These are phyloP conservation scores for Zizania palustris DNA, from an alignment of 202 grass and related monocot species.

Conservation along the genomic window DNA sequence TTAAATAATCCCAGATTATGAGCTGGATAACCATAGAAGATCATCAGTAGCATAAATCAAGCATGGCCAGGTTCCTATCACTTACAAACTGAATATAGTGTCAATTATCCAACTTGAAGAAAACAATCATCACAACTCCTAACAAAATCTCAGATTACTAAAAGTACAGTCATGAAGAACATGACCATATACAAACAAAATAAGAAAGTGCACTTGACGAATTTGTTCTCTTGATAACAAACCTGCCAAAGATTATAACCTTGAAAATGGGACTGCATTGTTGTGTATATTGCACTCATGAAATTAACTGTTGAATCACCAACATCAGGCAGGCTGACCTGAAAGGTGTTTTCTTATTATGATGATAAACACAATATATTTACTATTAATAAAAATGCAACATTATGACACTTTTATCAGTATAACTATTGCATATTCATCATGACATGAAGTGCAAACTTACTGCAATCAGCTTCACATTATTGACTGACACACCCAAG, in stretches of 20 bases:
- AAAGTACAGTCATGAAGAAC: slow-evolving; percentile 7
- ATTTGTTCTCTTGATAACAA: slow-evolving; percentile 33
- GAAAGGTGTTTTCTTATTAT: slow-evolving; percentile 40
- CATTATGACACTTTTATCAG: slow-evolving; percentile 23
- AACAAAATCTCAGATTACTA: not conserved
- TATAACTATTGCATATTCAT: slow-evolving; percentile 23
- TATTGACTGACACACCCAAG: slow-evolving; percentile 62
- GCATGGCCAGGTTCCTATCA: slow-evolving; percentile 1
- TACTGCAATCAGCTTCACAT: slow-evolving; percentile 81
- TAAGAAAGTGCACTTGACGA: slow-evolving; percentile 6
- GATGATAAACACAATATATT: not conserved
- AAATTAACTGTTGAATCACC: slow-evolving; percentile 61
- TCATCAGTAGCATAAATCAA: not conserved
- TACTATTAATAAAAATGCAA: not conserved
- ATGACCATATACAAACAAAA: not conserved
- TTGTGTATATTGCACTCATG: slow-evolving; percentile 65
- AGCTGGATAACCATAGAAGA: not conserved
- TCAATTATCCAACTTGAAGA: not conserved
- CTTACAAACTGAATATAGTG: slow-evolving; percentile 13
- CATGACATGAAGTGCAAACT: slow-evolving; percentile 35
- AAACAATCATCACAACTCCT: not conserved
- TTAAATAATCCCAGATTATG: slow-evolving; percentile 14
- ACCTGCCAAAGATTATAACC: slow-evolving; percentile 98
- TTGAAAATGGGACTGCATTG: slow-evolving; percentile 54
- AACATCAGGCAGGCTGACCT: slow-evolving; percentile 88